These are phyloP conservation scores for Fraxinus anomala DNA, from an alignment of 257 asterid genomes.

Conservation along the genomic window DNA sequence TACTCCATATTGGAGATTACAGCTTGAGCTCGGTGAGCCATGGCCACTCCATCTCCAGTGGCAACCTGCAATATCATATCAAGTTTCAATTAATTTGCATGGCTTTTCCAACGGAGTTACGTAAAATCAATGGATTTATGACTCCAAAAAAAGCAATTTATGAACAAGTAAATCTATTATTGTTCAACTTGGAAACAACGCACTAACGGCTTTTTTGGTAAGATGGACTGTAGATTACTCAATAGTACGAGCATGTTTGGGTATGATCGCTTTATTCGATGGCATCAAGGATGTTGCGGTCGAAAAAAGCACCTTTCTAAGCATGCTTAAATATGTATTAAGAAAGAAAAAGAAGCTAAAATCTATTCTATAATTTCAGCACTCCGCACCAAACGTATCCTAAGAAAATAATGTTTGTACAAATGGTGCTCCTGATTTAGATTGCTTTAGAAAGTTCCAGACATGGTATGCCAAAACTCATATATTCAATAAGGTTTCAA, in stretches of 20 bases:
- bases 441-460: background rate
- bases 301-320: background rate
- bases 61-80: slow-evolving; percentile 63
- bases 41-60: slow-evolving; percentile 98
- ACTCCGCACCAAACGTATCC: background rate
- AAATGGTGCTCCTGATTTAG: background rate
- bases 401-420: background rate
- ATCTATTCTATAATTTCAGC: background rate
- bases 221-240: no score
- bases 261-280: background rate
- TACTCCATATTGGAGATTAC: slow-evolving; percentile 98
- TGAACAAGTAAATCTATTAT: background rate
- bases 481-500: background rate
- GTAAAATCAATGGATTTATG: background rate
- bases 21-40: slow-evolving; percentile 97
- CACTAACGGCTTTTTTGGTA: background rate
- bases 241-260: background rate
- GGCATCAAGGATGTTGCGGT: background rate
- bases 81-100: slow-evolving; percentile 8
- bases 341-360: background rate
- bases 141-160: slow-evolving; percentile 6
- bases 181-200: background rate
- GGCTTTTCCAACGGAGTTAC: background rate
- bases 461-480: background rate
- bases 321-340: background rate